Evolutionary conservation across 2,329 filamentous ascomycete genomes (phyloP), one percentile per base, ranked within the genome.

Genomic region (Penicillium sp.): DNA sequence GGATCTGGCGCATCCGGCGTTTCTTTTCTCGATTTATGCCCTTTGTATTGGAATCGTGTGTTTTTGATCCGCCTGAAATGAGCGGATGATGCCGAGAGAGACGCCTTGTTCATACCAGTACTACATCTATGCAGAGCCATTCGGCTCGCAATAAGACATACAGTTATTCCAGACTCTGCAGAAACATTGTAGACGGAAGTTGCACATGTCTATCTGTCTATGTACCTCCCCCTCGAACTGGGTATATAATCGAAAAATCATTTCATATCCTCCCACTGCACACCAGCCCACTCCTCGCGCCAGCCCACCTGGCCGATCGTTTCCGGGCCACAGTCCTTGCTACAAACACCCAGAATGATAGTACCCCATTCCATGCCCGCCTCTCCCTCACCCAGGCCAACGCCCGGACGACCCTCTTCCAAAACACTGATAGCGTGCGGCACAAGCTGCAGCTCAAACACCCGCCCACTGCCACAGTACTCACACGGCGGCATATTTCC

Each of bases 311-410:
- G 77, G 0, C 82, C 86, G 28, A 77, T 73, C 10, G 69, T 68
- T 6, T 81, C 76, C 0, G 79, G 78, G 5, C 81, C 80, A 65
- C 93, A 97, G 66, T 97, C 88, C 62, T 72, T 80, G 55, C 78
- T 81, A 67, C 93, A 98, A 6, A 94, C 89, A 0, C 82, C 89
- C 29, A 97, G 74, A 47, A 98, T 81, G 7, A 98, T 79, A 0
- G 89, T 97, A 0, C 91, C 91, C 93, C 93, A 98, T 62, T 98
- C 93, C 93, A 98, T 98, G 0, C 90, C 93, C 42, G 65, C 61
- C 74, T 95, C 78, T 71, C 72, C 69, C 45, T 73, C 67, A 16
- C 79, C 80, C 57, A 82, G 67, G 46, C 85, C 83, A 55, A 71
- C 56, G 54, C 73, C 73, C 69, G 71, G 66, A 34, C 90, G 86